Base-by-base conservation (phyloP, 139 green algal species). In the Chlorella sp. region DNA sequence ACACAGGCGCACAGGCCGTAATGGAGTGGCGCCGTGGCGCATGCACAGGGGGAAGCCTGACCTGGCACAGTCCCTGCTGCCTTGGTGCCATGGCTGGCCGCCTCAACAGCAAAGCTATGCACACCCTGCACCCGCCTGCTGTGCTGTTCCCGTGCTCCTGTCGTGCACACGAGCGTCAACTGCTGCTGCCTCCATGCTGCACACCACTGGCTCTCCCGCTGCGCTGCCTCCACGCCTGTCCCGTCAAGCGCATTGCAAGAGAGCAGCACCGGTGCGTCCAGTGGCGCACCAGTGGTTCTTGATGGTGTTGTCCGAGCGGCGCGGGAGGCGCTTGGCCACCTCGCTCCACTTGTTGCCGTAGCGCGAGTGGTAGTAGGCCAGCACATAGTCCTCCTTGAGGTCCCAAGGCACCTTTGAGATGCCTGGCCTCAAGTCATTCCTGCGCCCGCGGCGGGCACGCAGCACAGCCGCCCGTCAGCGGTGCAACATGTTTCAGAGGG, bases 261-360 rank as follows among this genome's bases (percentile, higher is more conserved):
- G 42, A 17, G 42, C 10, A 55, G 51, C 51, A 62, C 23, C 51
- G 5, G 6, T 10, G 23, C 59, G 22, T 35, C 1, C 27, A 1
- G 10, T 20, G n/a, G 1, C 60, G 23, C 74, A 75, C 92, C 51
- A 97, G 73, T 94, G 86, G 73, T 97, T 97, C 79, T 97, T 97
- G 70, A 97, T 91, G 3, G 86, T 88, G 71, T 97, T 97, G 74
- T 97, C 92, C 14, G 91, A 94, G 24, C 91, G 80, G 32, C 88
- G 86, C 0, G 83, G 83, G 31, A 96, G 77, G 49, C 78, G 75
- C 72, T 85, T 81, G 1, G 91, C 89, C 35, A 96, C 91, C 17
- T 85, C 82, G 51, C 51, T 62, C 51, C 51, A 62, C 51, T 62
- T 62, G 51, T 62, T 62, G 14, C 51, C 51, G 23, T 31, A 24